Base-by-base conservation (phyloP, 306 rosid species). In the Abrus precatorius region DNA sequence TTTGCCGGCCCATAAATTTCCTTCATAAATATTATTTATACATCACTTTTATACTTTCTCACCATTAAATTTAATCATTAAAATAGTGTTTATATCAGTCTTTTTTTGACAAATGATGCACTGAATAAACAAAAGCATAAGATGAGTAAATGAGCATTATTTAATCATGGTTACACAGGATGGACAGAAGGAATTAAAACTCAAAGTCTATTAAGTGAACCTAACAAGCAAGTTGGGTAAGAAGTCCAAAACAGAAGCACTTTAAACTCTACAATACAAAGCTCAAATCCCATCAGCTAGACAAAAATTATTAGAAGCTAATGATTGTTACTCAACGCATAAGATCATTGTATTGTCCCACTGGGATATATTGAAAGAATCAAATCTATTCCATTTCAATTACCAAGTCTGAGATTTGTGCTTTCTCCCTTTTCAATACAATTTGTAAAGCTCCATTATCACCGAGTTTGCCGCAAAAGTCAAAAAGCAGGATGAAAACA, bases 391-490 rank as follows among this genome's bases (percentile, higher is more conserved):
- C 77, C 56, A 82, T 68, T 85, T 84, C 83, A 85, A 70, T 85
- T 84, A 80, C 84, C 69, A 84, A 87, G 87, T 85, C 79, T 82
- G 80, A 85, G 78, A 70, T 78, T 69, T 82, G 57, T 62, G 86
- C 83, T 69, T 80, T 85, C 87, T 69, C 86, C 72, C 77, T 60
- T 83, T 86, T 78, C 83, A 48, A 83, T 69, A 78, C 71, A 80
- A 69, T 47, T 81, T 77, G 88, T 77, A 83, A 85, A 90, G 88
- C 81, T 83, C 86, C 72, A 90, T 84, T 88, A 89, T 88, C 86
- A 83, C 79, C 89, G 76, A 86, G 74, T 88, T 84, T 70, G 90
- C 85, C 90, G 57, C 90, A 77, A 82, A 89, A 89, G 93, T 89
- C 92, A 92, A 92, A 92, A 82, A 68, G 83, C 66, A 76, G 7